Percentiles rank a stretch among this genome's conserved stretches.
Evolutionary conservation across 306 rosid genomes (phyloP).

Genomic region (Vigna radiata): DNA sequence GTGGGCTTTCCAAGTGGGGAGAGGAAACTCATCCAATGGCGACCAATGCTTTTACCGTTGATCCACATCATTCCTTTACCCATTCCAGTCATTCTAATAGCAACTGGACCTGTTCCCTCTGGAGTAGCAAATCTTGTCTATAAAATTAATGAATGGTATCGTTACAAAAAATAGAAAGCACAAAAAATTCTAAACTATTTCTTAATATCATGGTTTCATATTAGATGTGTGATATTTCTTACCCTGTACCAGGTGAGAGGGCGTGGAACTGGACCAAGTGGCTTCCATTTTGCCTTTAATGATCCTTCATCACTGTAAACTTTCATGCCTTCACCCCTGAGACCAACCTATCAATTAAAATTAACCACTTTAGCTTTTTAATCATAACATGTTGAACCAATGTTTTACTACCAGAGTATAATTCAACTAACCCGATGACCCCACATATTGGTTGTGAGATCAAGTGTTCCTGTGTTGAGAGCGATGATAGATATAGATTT

Average conservation of each 20-base stretch:
- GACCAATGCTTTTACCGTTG: conserved; percentile 79
- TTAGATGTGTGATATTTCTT: background rate
- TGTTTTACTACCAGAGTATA: background rate
- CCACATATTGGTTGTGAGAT: conserved; percentile 66
- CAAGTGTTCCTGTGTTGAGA: conserved; percentile 66
- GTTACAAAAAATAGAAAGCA: background rate
- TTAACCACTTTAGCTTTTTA: background rate
- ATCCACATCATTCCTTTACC: conserved; percentile 87
- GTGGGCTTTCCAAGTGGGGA: conserved; percentile 63
- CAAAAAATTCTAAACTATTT: no score
- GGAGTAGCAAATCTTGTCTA: conserved; percentile 76
- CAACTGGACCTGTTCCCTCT: conserved; percentile 73
- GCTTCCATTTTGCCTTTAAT: conserved; percentile 54
- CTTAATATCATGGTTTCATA: no score
- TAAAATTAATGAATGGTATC: background rate
- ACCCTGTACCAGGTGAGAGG: conserved; percentile 85
- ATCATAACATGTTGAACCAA: no score
- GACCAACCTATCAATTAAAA: conserved; percentile 56
- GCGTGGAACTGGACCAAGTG: conserved; percentile 32
- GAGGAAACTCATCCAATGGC: conserved; percentile 78
- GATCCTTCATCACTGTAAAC: conserved; percentile 63
- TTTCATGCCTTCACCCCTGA: conserved; percentile 56
- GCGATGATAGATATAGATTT: conserved; percentile 58
- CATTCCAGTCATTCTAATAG: conserved; percentile 80
- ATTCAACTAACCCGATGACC: conserved; percentile 60